These are phyloP conservation scores for Periconia digitata DNA, from an alignment of 2,329 filamentous ascomycete species.

Conservation along the genomic window DNA sequence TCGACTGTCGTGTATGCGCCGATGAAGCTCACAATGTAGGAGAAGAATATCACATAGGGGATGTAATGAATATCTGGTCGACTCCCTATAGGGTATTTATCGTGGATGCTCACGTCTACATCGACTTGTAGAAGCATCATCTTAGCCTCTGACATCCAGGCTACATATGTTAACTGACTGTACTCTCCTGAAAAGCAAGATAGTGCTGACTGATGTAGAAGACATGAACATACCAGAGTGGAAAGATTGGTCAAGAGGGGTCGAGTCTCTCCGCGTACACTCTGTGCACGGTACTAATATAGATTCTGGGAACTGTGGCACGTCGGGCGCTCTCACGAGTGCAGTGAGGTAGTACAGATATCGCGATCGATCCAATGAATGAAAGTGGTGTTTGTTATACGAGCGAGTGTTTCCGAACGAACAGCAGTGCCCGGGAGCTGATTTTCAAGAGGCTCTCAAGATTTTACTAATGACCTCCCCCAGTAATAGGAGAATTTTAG, in stretches of 20 bases:
- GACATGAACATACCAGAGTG: background rate
- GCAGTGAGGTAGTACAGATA: background rate
- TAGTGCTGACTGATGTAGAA: background rate
- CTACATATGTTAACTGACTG: background rate
- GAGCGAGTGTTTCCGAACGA: no score
- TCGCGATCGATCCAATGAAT: background rate
- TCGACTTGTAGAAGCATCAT: background rate
- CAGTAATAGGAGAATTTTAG: no score
- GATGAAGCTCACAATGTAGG: conserved; percentile 69
- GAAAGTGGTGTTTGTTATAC: no score
- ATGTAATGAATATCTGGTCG: conserved; percentile 45
- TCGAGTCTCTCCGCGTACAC: no score
- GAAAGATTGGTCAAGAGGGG: background rate
- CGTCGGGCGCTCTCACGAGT: background rate
- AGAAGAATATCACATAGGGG: conserved; percentile 50
- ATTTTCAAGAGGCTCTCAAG: no score
- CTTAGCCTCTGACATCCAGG: background rate
- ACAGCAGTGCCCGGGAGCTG: no score
- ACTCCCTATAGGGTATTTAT: conserved; percentile 36
- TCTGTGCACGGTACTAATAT: background rate
- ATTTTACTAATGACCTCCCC: no score
- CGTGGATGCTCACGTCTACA: conserved; percentile 12
- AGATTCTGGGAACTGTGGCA: background rate
- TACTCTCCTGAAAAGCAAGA: background rate
- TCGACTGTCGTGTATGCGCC: conserved; percentile 81